Conservation (phyloP, 2,329 filamentous ascomycete species). For the Fusarium anthophilum region DNA sequence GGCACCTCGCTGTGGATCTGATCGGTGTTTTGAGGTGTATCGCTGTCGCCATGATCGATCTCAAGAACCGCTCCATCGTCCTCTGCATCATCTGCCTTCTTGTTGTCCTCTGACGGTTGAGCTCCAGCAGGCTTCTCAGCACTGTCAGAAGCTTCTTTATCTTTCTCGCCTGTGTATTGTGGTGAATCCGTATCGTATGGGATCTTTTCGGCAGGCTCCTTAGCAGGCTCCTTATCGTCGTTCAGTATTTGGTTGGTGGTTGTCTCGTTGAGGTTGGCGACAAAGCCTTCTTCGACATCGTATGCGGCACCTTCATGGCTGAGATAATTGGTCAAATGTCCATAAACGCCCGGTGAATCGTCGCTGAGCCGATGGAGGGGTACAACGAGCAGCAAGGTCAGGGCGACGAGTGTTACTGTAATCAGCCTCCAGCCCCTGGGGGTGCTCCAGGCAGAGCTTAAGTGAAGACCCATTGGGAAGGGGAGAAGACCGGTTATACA, state of each 20-base stretch:
- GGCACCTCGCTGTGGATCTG: background rate
- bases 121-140: background rate
- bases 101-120: background rate
- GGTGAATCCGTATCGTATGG: slow-evolving; percentile 9
- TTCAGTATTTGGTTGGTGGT: slow-evolving; percentile 29
- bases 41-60: background rate
- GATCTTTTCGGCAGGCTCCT: slow-evolving; percentile 9
- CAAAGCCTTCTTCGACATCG: slow-evolving; percentile 40
- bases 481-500: background rate
- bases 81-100: background rate
- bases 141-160: background rate
- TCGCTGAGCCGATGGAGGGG: slow-evolving; percentile 46
- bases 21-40: background rate
- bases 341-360: slow-evolving; percentile 43
- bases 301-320: slow-evolving; percentile 48
- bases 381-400: slow-evolving; percentile 43
- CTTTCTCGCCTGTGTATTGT: slow-evolving; percentile 22
- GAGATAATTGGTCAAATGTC: slow-evolving; percentile 45
- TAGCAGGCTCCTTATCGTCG: slow-evolving; percentile 7
- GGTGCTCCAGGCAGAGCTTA: slow-evolving; percentile 41
- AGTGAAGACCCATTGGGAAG: slow-evolving; percentile 36
- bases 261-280: slow-evolving; percentile 48
- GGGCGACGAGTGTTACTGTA: slow-evolving; percentile 39
- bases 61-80: slow-evolving; percentile 3
- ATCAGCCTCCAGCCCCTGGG: slow-evolving; percentile 44